A percentile compares a stretch with the other conserved stretches of the same genome.
Evolutionary conservation across 495 filamentous ascomycete genomes (phyloP).

Genomic region (Usnea hakonensis): DNA sequence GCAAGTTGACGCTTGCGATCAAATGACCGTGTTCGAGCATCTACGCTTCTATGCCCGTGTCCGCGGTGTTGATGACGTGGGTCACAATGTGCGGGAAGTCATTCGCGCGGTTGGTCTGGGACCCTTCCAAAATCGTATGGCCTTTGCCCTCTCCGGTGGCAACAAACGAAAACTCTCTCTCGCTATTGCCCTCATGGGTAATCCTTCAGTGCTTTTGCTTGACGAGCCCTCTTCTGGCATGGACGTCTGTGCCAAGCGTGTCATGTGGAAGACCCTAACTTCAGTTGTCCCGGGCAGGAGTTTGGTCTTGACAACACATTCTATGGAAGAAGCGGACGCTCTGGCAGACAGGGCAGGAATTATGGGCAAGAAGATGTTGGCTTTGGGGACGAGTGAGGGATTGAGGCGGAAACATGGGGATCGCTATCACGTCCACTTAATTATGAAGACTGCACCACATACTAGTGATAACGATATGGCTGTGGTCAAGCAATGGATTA

Average conservation of each 20-base stretch:
- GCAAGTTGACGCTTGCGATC: slow-evolving; percentile 50
- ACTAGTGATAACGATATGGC: slow-evolving; percentile 59
- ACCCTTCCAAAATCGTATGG: slow-evolving; percentile 34
- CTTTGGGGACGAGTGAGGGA: slow-evolving; percentile 34
- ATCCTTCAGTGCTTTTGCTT: slow-evolving; percentile 42
- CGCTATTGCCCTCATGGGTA: slow-evolving; percentile 43
- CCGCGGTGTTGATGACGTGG: slow-evolving; percentile 43
- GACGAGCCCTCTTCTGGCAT: slow-evolving; percentile 45
- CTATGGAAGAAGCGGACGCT: slow-evolving; percentile 43
- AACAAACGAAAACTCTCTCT: slow-evolving; percentile 50
- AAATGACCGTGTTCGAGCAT: slow-evolving; percentile 49
- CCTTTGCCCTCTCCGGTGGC: slow-evolving; percentile 44
- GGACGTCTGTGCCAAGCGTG: slow-evolving; percentile 43
- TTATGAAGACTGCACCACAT: slow-evolving; percentile 64
- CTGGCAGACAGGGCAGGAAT: slow-evolving; percentile 37
- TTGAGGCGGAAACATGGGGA: slow-evolving; percentile 35
- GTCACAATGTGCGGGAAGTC: slow-evolving; percentile 43
- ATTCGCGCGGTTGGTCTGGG: slow-evolving; percentile 38
- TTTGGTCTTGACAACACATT: slow-evolving; percentile 39
- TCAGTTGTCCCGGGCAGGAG: slow-evolving; percentile 32
- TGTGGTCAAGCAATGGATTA: slow-evolving; percentile 54
- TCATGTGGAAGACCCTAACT: slow-evolving; percentile 42
- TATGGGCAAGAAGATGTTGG: slow-evolving; percentile 39
- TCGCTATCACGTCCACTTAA: slow-evolving; percentile 45
- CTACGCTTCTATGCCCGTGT: slow-evolving; percentile 51